Percentiles rank a stretch among this genome's conserved stretches.
Conservation (phyloP, 1,139 yeast species). For the Yamadazyma diospyri region DNA sequence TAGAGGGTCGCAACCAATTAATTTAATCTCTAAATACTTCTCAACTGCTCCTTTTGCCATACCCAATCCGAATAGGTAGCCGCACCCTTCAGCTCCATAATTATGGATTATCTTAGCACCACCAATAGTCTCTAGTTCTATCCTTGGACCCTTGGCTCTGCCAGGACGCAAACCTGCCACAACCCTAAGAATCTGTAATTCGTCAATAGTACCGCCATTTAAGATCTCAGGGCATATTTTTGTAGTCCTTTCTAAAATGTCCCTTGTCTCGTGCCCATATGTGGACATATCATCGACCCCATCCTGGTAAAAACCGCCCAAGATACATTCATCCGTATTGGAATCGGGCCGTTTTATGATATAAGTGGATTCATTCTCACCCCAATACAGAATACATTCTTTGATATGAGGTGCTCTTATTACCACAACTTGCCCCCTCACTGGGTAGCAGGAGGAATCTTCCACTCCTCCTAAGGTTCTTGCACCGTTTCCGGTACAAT, state of each 20-base stretch:
- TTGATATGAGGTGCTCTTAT: constrained; percentile 54
- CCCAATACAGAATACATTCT: constrained; percentile 50
- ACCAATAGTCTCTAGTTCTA: constrained; percentile 45
- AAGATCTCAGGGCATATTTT: constrained; percentile 51
- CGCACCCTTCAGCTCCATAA: constrained; percentile 48
- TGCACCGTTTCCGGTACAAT: constrained; percentile 70
- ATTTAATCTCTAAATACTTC: constrained; percentile 9
- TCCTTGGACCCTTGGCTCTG: constrained; percentile 64
- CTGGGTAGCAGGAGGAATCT: constrained; percentile 53
- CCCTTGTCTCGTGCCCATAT: constrained; percentile 48
- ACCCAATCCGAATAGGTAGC: constrained; percentile 47
- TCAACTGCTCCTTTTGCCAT: constrained; percentile 32
- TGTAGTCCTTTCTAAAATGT: constrained; percentile 55
- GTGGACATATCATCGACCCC: constrained; percentile 57
- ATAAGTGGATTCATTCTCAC: constrained; percentile 53
- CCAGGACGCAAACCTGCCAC: constrained; percentile 71
- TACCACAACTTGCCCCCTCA: constrained; percentile 69
- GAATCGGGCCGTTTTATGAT: constrained; percentile 26
- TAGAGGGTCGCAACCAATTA: neutral
- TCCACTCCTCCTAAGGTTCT: constrained; percentile 51
- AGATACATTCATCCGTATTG: constrained; percentile 46
- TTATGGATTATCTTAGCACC: constrained; percentile 38
- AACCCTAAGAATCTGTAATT: constrained; percentile 46
- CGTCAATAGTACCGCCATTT: constrained; percentile 16
- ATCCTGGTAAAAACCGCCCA: constrained; percentile 65